Percentiles rank a stretch among this genome's conserved stretches.
Conservation (phyloP, 371 early-diverging fungal genomes). For the Rhizomucor miehei region DNA sequence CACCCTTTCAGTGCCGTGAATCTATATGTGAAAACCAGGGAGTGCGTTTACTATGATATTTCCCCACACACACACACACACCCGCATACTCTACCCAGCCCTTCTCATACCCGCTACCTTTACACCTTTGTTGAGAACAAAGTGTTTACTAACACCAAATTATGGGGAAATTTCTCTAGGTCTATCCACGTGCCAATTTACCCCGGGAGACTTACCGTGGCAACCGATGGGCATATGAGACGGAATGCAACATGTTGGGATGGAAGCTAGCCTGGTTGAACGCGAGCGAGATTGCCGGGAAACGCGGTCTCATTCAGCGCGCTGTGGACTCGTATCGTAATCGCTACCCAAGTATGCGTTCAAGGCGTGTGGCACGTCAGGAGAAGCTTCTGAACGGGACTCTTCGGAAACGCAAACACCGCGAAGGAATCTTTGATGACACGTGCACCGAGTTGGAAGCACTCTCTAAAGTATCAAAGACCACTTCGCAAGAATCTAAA, state of each 20-base stretch:
- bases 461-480: neutral
- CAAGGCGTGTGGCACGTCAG: slow-evolving; percentile 80
- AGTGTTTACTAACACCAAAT: neutral
- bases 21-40: slow-evolving; percentile 1
- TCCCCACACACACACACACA: no score
- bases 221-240: slow-evolving; percentile 95
- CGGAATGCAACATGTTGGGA: slow-evolving; percentile 86
- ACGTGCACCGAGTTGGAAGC: neutral
- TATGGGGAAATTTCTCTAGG: slow-evolving; percentile 15
- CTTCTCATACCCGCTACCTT: neutral
- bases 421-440: neutral
- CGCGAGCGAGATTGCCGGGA: slow-evolving; percentile 76
- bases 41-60: neutral
- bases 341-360: slow-evolving; percentile 77
- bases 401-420: slow-evolving; percentile 36
- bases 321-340: slow-evolving; percentile 95
- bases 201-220: slow-evolving; percentile 74
- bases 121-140: neutral
- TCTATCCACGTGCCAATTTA: slow-evolving; percentile 71
- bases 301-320: slow-evolving; percentile 91
- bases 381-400: slow-evolving; percentile 67
- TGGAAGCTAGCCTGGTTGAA: slow-evolving; percentile 94
- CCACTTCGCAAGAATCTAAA: neutral
- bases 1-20: neutral
- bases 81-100: no score